Base-by-base conservation (phyloP, 2,329 filamentous ascomycete genomes). In the Paraconiothyrium brasiliense region DNA sequence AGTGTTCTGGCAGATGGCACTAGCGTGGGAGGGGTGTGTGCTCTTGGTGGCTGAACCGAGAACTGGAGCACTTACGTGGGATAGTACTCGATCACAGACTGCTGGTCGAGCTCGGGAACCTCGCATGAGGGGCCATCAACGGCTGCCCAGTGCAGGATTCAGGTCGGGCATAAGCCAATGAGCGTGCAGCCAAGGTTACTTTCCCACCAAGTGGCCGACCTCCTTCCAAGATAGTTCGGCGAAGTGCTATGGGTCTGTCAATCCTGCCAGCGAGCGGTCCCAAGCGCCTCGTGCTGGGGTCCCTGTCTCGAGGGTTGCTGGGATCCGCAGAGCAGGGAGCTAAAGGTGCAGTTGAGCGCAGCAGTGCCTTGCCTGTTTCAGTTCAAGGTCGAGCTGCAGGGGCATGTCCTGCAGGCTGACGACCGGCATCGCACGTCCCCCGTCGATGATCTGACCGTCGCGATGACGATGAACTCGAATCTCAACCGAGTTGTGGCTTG, bases 281-380 rank as follows among this genome's bases (percentile, higher is more conserved):
- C 66, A 60, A 65, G 67, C 62, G 63, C 54, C 61, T 58, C 59
- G 57, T 52, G 55, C 57, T 48, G 61, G 61, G 30, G 56, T 63
- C 55, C 52, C 58, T 52, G 52, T 46, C 66, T 66, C 65, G 56
- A 62, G 62, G 58, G 62, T 46, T 55, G 54, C 64, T 48, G 51
- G 62, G 46, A 57, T 61, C 65, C 65, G 67, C 67, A 62, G 63
- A 62, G 50, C 48, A 59, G 63, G 37, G 16, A 39, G 39, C 14
- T 30, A 30, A 6, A 41, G 65, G 66, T 60, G 65, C 65, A 68
- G 57, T 67, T 61, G 34, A 60, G 64, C 55, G 59, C 63, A 71
- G 67, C 61, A 68, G 58, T 60, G 71, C 72, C 66, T 69, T 71
- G 66, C 62, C 67, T 59, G 71, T 75, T 75, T 74, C 69, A 72